These are phyloP conservation scores for Backusella parvicylindrica DNA, from an alignment of 192 early-diverging fungal genomes.

Conservation along the genomic window DNA sequence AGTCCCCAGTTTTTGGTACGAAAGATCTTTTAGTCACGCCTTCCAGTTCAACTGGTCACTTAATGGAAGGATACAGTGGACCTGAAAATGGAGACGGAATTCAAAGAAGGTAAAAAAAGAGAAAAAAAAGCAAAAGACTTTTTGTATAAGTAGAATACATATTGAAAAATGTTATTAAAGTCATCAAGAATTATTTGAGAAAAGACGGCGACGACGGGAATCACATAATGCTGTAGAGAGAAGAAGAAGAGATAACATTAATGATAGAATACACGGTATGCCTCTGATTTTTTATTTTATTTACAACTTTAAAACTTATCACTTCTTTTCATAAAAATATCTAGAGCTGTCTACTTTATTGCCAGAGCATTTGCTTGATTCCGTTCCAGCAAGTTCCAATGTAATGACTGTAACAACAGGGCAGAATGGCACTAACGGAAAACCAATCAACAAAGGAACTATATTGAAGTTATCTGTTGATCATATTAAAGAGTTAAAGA, in stretches of 20 bases:
- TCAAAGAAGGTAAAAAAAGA: conserved; percentile 28
- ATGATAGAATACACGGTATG: conserved; percentile 17
- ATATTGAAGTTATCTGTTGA: conserved; percentile 29
- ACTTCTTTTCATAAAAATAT: background rate
- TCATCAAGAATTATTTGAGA: conserved; percentile 21
- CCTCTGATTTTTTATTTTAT: background rate
- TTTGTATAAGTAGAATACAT: background rate
- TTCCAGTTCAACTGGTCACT: conserved; percentile 20
- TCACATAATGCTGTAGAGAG: conserved; percentile 23
- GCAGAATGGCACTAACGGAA: conserved; percentile 2
- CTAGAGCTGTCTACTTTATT: conserved; percentile 21
- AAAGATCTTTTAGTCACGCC: conserved; percentile 22
- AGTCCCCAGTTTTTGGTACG: conserved; percentile 22
- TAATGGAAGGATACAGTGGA: conserved; percentile 22
- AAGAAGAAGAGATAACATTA: conserved; percentile 21
- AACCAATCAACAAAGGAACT: conserved; percentile 28
- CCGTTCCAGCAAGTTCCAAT: conserved; percentile 23
- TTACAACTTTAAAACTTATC: background rate
- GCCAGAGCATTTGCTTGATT: conserved; percentile 23
- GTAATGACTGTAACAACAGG: conserved; percentile 11
- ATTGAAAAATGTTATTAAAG: conserved; percentile 6
- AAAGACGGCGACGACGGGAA: conserved; percentile 16
- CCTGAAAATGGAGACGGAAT: conserved; percentile 28
- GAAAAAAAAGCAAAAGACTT: background rate
- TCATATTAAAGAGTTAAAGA: conserved; percentile 25